A percentile compares a stretch with the other conserved stretches of the same genome.
Conservation (phyloP, 1,284 basidiomycete species). For the Heterobasidion occidentale region DNA sequence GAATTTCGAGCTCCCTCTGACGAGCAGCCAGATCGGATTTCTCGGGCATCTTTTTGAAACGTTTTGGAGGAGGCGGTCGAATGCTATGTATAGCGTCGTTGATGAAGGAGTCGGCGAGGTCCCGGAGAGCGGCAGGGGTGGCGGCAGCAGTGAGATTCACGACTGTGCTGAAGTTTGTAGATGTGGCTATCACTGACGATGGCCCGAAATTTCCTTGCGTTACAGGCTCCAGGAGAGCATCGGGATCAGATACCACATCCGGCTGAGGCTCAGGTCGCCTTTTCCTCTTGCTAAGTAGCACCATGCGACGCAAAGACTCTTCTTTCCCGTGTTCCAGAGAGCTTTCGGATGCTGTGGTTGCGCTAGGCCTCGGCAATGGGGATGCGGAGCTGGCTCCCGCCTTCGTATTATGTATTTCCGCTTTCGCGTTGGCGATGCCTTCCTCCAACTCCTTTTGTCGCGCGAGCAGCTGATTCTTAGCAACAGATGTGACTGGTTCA, state of each 20-base stretch:
- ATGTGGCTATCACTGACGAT: not conserved
- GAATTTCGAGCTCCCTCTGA: slow-evolving; percentile 12
- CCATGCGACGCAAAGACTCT: slow-evolving; percentile 7
- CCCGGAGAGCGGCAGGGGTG: slow-evolving; percentile 3
- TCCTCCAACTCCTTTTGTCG: not conserved
- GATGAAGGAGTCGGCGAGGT: slow-evolving; percentile 12
- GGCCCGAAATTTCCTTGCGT: not conserved
- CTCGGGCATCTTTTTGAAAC: not conserved
- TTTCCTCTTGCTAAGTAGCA: slow-evolving; percentile 11
- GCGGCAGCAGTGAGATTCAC: too few species aligned
- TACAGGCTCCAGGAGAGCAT: not conserved
- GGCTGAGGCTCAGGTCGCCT: not conserved
- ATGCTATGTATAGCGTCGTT: slow-evolving; percentile 6
- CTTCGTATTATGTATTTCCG: not conserved
- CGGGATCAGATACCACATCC: not conserved
- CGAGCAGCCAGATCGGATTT: slow-evolving; percentile 8
- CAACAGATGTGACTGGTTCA: too few species aligned
- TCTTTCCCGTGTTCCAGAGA: slow-evolving; percentile 1
- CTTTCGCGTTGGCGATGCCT: not conserved
- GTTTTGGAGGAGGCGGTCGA: slow-evolving; percentile 10
- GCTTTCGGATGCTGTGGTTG: not conserved
- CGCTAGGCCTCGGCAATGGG: not conserved
- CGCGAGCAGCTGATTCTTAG: not conserved
- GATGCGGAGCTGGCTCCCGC: not conserved
- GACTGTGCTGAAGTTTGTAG: not conserved